Percentiles rank a stretch among this genome's conserved stretches.
These are phyloP conservation scores for Botryotinia globosa DNA, from an alignment of 2,329 filamentous ascomycete species.

Conservation along the genomic window DNA sequence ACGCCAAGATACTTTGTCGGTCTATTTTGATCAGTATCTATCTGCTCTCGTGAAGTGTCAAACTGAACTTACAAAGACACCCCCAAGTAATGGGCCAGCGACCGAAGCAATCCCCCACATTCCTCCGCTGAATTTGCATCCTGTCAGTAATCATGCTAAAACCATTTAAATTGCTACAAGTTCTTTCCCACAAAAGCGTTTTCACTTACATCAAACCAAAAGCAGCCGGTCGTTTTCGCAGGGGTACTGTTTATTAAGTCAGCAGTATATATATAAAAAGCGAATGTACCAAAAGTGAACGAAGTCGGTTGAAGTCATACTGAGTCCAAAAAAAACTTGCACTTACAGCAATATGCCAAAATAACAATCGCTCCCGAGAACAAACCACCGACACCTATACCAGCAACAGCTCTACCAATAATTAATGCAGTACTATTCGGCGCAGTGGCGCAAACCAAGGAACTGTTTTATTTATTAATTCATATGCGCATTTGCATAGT, in stretches of 20 bases:
- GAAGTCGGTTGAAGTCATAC: neutral
- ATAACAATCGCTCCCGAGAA: slow-evolving; percentile 40
- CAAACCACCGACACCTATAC: slow-evolving; percentile 39
- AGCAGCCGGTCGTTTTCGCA: slow-evolving; percentile 34
- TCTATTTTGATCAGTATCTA: slow-evolving; percentile 21
- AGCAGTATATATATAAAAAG: slow-evolving; percentile 27
- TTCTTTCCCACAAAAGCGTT: neutral
- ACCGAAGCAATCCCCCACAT: slow-evolving; percentile 37
- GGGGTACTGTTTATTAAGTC: slow-evolving; percentile 30
- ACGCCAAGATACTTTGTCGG: slow-evolving; percentile 35
- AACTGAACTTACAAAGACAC: slow-evolving; percentile 30
- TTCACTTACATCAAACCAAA: slow-evolving; percentile 32
- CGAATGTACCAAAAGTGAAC: neutral
- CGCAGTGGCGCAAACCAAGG: slow-evolving; percentile 35
- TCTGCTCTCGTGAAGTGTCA: neutral
- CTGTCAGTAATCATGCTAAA: neutral
- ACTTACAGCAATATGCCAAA: slow-evolving; percentile 29
- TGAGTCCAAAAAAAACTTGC: neutral
- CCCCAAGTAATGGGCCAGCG: slow-evolving; percentile 38
- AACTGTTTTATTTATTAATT: slow-evolving; percentile 21
- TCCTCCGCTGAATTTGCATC: slow-evolving; percentile 22
- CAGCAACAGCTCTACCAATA: slow-evolving; percentile 37
- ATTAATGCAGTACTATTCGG: slow-evolving; percentile 37
- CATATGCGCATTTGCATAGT: neutral
- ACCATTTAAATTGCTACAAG: neutral